Percentiles rank a stretch among this genome's conserved stretches.
Evolutionary conservation across 2,329 filamentous ascomycete species (phyloP).

Genomic region (Fusarium albosuccineum): DNA sequence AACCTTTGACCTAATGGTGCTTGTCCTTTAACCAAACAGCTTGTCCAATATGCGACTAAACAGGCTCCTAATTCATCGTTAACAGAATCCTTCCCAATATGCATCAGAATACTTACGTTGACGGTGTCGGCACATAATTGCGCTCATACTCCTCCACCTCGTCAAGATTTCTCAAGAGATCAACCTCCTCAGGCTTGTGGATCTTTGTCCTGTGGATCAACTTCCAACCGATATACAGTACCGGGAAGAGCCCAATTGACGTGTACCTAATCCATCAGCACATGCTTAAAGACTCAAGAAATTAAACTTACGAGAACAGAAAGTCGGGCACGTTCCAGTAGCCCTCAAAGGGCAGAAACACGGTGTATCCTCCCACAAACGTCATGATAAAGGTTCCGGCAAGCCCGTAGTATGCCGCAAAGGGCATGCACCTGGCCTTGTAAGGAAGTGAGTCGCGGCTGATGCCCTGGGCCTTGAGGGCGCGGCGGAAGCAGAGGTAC

Average conservation of each 20-base stretch:
- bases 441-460: constrained; percentile 77
- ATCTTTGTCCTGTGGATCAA: constrained; percentile 73
- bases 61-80: constrained; percentile 25
- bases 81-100: neutral
- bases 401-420: constrained; percentile 76
- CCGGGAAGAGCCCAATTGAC: constrained; percentile 78
- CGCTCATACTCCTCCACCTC: constrained; percentile 77
- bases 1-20: too few species aligned
- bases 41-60: constrained; percentile 40
- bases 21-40: constrained; percentile 26
- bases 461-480: constrained; percentile 76
- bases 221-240: constrained; percentile 80
- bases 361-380: constrained; percentile 80
- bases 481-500: constrained; percentile 79
- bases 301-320: constrained; percentile 73
- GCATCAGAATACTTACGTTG: constrained; percentile 60
- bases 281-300: neutral
- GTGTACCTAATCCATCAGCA: constrained; percentile 65
- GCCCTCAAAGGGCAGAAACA: constrained; percentile 73
- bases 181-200: constrained; percentile 68
- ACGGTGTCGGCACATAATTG: constrained; percentile 66
- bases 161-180: constrained; percentile 72
- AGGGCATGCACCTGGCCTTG: constrained; percentile 77
- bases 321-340: constrained; percentile 79
- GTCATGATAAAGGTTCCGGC: constrained; percentile 76